Evolutionary conservation across 2,329 filamentous ascomycete genomes (phyloP), one percentile per base, ranked within the genome.

Genomic region (Scedosporium dehoogii): DNA sequence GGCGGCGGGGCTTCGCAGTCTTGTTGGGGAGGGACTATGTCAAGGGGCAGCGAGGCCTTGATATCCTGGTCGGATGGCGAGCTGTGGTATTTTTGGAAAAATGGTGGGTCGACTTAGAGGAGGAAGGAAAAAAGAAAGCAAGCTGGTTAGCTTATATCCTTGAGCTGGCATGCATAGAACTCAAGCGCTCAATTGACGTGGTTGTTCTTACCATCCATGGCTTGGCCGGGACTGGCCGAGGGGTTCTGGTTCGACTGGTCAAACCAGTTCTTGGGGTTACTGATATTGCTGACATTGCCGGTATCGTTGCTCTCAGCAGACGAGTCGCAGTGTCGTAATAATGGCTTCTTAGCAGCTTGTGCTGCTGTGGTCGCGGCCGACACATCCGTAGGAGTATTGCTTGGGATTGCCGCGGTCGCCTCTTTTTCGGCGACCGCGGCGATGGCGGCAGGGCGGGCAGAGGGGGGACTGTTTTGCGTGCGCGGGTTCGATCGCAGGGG

Each of bases 231-330:
- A 0, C 72, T 73, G 10, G 73, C 74, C 0, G 72, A 76, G 0
- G 78, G 76, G 51, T 85, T 81, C 55, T 77, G 70, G 53, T 85
- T 85, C 4, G 79, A 81, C 10, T 72, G 73, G 42, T 84, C 77
- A 62, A 84, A 85, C 82, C 82, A 85, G 42, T 72, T 76, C 42
- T 75, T 79, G 0, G 81, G 75, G 60, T 84, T 81, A 65, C 79
- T 83, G 23, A 7, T 27, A 3, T 75, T 70, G 65, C 79, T 83
- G 14, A 16, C 18, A 3, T 75, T 70, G 3, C 73, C 72, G 0
- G 81, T 83, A 23, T 76, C 73, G 56, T 79, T 73, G 42, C 79
- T 84, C 12, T 81, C 79, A 12, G 73, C 78, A 0, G 81, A 82
- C 0, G 80, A 83, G 38, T 79, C 73, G 23, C 74, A n/a, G 27